These are phyloP conservation scores for Pulveroboletus sp. DNA, from an alignment of 768 basidiomycete species.

Conservation along the genomic window DNA sequence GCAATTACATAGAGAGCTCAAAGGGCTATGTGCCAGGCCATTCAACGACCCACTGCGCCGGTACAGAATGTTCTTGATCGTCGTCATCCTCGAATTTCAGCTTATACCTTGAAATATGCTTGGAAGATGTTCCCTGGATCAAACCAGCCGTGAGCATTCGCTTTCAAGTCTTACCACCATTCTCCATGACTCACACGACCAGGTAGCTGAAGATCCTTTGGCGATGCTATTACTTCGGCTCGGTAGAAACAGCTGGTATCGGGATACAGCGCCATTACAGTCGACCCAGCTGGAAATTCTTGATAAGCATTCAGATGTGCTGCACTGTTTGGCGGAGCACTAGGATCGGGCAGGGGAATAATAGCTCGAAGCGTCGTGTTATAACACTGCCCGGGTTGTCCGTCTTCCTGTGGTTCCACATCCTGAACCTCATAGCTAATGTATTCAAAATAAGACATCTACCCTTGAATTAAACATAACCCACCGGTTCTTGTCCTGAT, in stretches of 20 bases:
- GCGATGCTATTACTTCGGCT: constrained; percentile 75
- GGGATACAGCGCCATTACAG: constrained; percentile 84
- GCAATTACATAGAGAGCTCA: not conserved
- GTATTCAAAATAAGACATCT: not conserved
- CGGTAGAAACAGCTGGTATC: constrained; percentile 91
- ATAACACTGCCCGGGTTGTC: constrained; percentile 65
- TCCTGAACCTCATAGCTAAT: constrained; percentile 82
- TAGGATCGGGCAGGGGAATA: constrained; percentile 77
- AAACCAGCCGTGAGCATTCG: constrained; percentile 7
- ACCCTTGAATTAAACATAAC: constrained; percentile 6
- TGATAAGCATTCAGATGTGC: constrained; percentile 67
- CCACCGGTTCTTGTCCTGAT: constrained; percentile 67
- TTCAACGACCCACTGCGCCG: constrained; percentile 79
- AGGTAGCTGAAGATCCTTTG: constrained; percentile 37
- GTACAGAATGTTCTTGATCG: constrained; percentile 71
- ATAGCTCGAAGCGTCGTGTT: constrained; percentile 65
- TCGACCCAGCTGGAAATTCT: constrained; percentile 65
- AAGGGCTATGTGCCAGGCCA: constrained; percentile 47
- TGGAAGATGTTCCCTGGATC: constrained; percentile 35
- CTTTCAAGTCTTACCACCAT: not conserved
- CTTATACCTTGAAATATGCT: constrained; percentile 59
- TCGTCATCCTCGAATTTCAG: constrained; percentile 89
- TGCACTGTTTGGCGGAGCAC: constrained; percentile 49
- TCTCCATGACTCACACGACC: constrained; percentile 34
- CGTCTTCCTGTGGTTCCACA: constrained; percentile 77